Evolutionary conservation across 2,329 filamentous ascomycete species (phyloP).

Genomic region (Fusarium burgessii): DNA sequence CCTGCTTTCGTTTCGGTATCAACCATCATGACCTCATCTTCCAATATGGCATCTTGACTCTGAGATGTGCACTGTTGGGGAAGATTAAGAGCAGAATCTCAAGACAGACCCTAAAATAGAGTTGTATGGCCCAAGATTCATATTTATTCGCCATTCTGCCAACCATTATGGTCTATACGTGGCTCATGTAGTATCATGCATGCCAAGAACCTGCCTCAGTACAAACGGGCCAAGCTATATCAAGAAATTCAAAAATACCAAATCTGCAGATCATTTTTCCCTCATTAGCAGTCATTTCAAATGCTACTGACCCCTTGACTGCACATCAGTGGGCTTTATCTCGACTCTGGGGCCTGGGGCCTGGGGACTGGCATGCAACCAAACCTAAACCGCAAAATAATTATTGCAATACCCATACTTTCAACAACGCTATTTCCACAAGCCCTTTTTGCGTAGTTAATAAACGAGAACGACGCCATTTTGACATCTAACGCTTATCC

Average conservation of each 20-base stretch:
- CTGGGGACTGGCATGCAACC: background rate
- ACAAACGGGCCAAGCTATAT: background rate
- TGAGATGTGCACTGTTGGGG: background rate
- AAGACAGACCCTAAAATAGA: background rate
- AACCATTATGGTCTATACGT: background rate
- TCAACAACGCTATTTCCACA: slow-evolving; percentile 3
- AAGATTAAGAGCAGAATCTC: background rate
- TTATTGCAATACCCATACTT: background rate
- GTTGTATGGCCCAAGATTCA: slow-evolving; percentile 6
- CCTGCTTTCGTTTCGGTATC: background rate
- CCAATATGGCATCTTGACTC: background rate
- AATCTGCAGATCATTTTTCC: slow-evolving; percentile 7
- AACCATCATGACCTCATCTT: slow-evolving; percentile 29
- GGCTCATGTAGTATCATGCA: slow-evolving; percentile 1
- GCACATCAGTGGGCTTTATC: slow-evolving; percentile 22
- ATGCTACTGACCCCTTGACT: background rate
- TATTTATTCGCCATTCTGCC: background rate
- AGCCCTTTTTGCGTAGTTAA: background rate
- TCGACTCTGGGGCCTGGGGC: background rate
- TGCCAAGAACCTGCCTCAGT: slow-evolving; percentile 15
- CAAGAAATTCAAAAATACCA: background rate
- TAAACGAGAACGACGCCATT: background rate
- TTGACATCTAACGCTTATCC: slow-evolving; percentile 6
- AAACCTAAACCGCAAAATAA: background rate
- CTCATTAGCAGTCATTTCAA: background rate